These are phyloP conservation scores for Phialophora chinensis DNA, from an alignment of 2,329 filamentous ascomycete genomes.

Conservation along the genomic window DNA sequence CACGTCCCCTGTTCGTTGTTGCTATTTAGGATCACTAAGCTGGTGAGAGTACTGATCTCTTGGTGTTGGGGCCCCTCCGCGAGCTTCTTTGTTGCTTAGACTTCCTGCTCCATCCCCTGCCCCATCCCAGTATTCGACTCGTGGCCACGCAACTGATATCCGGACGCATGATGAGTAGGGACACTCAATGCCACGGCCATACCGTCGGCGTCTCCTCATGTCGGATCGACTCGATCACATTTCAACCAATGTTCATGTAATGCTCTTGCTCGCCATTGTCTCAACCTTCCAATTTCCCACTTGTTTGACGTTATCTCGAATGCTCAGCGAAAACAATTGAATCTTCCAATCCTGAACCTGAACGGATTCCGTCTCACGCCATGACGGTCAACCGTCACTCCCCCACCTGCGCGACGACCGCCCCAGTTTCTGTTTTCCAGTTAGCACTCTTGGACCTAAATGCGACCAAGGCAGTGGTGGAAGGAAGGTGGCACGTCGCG, in stretches of 20 bases:
- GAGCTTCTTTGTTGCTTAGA: background rate
- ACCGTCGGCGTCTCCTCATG: background rate
- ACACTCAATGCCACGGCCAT: background rate
- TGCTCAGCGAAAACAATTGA: constrained; percentile 59
- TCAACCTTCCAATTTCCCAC: background rate
- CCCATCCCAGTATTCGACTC: background rate
- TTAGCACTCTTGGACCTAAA: background rate
- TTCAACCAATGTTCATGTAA: background rate
- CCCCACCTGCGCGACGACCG: constrained; percentile 51
- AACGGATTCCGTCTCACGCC: constrained; percentile 59
- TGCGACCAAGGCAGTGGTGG: too few species aligned
- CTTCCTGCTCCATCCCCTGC: background rate
- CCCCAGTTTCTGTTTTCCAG: constrained; percentile 40
- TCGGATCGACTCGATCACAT: background rate
- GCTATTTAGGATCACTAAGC: background rate
- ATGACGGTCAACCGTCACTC: constrained; percentile 59
- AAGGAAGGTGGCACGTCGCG: background rate
- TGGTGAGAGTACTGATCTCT: background rate
- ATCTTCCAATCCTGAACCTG: constrained; percentile 56
- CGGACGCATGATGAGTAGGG: background rate
- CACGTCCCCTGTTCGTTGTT: background rate
- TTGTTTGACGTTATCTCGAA: background rate
- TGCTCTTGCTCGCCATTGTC: background rate
- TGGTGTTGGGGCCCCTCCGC: background rate
- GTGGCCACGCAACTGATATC: background rate